Base-by-base conservation (phyloP, 495 filamentous ascomycete species). In the Tirmania nivea region DNA sequence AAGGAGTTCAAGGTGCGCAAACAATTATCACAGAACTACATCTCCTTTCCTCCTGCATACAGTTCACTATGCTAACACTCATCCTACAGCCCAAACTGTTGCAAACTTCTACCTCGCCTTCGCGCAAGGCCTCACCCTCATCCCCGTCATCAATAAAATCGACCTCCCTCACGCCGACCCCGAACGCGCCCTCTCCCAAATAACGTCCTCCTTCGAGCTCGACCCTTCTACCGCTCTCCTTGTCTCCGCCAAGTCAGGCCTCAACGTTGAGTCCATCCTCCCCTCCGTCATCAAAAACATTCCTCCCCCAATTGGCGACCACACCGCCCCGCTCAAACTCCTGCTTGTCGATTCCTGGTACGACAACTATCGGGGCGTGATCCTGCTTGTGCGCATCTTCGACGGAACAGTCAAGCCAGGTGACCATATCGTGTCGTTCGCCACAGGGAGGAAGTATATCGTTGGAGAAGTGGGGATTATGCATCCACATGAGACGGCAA, bases 91-190 rank as follows among this genome's bases (percentile, higher is more conserved):
- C 36, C 62, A 65, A 52, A 65, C 62, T 9, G 92, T 96, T 0
- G 88, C 90, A 35, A 97, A 97, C 65, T 97, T 97, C 70, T 95
- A 94, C 63, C 74, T 95, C 21, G 90, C 90, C 16, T 97, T 97
- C 67, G 79, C 90, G 2, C 85, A 95, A 63, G 85, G 83, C 2
- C 69, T 97, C 42, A 70, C 77, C 35, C 76, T 97, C 57, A 80
- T 97, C 14, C 90, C 90, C 0, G 83, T 97, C 42, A 74, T 97
- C 61, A 97, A 97, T 71, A 97, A 97, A 70, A 78, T 97, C 53
- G 90, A 97, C 63, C 70, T 97, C 49, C 79, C 81, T 2, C 84
- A 84, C 1, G 86, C 90, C 11, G 90, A 96, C 57, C 76, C 87
- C 19, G 75, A 79, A 50, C 73, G 87, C 52, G 86, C 86, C 25